Conservation (phyloP, 176 grass and related monocot genomes). For the Ampelocalamus luodianensis region DNA sequence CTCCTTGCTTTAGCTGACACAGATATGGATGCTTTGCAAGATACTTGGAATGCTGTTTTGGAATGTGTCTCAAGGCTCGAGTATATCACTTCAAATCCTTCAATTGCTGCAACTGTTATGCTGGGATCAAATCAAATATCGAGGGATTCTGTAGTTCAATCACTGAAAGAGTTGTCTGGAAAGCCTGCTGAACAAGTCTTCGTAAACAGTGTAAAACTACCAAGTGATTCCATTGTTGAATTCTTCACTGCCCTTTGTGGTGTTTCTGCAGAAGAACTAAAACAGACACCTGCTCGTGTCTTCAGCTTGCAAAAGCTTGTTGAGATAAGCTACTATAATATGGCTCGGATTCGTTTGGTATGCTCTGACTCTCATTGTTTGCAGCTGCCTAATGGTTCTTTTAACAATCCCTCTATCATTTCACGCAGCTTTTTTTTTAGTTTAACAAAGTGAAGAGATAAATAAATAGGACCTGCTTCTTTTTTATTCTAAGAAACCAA, state of each 20-base stretch:
- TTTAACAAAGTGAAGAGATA: constrained; percentile 7
- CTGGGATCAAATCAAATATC: constrained; percentile 98
- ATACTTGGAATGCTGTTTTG: constrained; percentile 99
- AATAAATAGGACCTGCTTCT: not conserved
- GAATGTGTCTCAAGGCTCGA: constrained; percentile 98
- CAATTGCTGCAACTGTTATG: constrained; percentile 92
- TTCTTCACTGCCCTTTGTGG: constrained; percentile 90
- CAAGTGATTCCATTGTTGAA: constrained; percentile 97
- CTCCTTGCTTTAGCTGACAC: constrained; percentile 90
- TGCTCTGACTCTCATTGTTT: constrained; percentile 34
- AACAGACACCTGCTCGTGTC: constrained; percentile 89
- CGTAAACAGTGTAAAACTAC: constrained; percentile 93
- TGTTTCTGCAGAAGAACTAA: constrained; percentile 95
- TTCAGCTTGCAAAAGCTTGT: constrained; percentile 99
- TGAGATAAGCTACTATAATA: constrained; percentile 99
- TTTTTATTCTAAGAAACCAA: constrained; percentile 5
- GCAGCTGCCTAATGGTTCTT: constrained; percentile 24
- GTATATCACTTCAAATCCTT: constrained; percentile 86
- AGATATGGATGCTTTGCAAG: constrained; percentile 90
- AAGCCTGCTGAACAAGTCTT: constrained; percentile 98
- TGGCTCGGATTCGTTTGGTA: constrained; percentile 99
- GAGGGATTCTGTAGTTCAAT: constrained; percentile 84
- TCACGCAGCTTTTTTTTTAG: not conserved
- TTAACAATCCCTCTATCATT: not conserved
- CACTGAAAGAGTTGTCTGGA: constrained; percentile 85